Conservation (phyloP, 805 yeast genomes). For the Zygosaccharomyces bisporus region DNA sequence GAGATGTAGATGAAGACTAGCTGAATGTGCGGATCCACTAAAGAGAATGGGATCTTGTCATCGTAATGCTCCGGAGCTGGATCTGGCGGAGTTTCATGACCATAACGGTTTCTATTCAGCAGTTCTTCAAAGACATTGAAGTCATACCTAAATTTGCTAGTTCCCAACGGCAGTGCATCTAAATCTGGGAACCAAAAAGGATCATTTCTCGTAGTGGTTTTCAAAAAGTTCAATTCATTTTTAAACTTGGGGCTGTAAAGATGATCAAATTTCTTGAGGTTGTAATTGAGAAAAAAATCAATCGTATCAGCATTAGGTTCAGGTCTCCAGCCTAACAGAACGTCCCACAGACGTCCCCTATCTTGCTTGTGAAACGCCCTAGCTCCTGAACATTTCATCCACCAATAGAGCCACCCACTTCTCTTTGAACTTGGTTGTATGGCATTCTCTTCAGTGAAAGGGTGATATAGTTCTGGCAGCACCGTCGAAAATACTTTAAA, state of each 20-base stretch:
- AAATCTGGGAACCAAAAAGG: conserved; percentile 40
- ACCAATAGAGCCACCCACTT: conserved; percentile 91
- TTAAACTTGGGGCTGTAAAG: conserved; percentile 23
- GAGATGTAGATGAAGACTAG: conserved; percentile 73
- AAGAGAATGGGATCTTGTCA: conserved; percentile 37
- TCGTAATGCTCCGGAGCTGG: conserved; percentile 4
- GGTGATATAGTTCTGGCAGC: conserved; percentile 74
- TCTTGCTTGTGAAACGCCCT: conserved; percentile 78
- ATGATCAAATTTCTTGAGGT: conserved; percentile 32
- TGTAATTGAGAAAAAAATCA: conserved; percentile 36
- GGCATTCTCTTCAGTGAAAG: conserved; percentile 76
- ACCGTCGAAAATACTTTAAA: conserved; percentile 58
- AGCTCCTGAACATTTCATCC: conserved; percentile 89
- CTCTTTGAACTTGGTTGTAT: conserved; percentile 50
- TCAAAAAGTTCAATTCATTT: conserved; percentile 19
- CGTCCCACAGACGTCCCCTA: conserved; percentile 88
- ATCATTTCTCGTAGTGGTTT: conserved; percentile 24
- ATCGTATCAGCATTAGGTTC: conserved; percentile 32
- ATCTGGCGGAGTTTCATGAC: conserved; percentile 10
- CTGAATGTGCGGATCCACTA: conserved; percentile 71
- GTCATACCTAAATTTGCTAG: conserved; percentile 26
- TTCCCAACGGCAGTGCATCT: conserved; percentile 28
- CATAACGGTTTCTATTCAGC: conserved; percentile 27
- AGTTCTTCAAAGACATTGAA: conserved; percentile 31
- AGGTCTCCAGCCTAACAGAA: conserved; percentile 72